Conservation (phyloP, 306 rosid species). For the Castanea crenata region DNA sequence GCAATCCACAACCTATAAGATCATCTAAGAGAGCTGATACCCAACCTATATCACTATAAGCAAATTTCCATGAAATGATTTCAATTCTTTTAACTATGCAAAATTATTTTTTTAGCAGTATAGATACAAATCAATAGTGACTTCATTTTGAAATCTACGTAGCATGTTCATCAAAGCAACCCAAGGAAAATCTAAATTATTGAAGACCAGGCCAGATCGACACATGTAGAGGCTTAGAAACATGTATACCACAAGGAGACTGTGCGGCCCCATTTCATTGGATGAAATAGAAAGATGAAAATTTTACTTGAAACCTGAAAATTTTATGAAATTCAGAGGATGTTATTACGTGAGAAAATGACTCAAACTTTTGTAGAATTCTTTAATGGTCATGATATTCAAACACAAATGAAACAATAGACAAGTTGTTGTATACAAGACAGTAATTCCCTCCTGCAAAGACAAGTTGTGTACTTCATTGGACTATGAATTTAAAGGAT, state of each 20-base stretch:
- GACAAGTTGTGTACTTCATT: neutral
- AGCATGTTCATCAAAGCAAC: neutral
- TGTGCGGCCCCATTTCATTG: neutral
- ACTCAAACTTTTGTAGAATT: neutral
- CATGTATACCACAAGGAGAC: neutral
- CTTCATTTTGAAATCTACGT: neutral
- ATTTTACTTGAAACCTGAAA: neutral
- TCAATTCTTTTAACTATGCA: neutral
- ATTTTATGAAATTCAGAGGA: neutral
- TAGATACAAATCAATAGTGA: neutral
- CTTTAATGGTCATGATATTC: neutral
- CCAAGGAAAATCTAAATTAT: neutral
- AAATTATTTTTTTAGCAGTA: neutral
- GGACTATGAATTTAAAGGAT: neutral
- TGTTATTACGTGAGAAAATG: neutral
- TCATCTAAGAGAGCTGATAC: neutral
- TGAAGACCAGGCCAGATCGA: neutral
- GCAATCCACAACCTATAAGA: slow-evolving; percentile 3
- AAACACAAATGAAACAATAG: neutral
- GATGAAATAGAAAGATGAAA: neutral
- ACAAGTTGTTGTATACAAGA: neutral
- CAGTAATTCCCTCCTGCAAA: neutral
- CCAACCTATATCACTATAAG: neutral
- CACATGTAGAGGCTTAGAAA: neutral
- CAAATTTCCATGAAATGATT: neutral